A percentile compares a stretch with the other conserved stretches of the same genome.
Conservation (phyloP, 495 filamentous ascomycete species). For the Talaromyces proteolyticus region DNA sequence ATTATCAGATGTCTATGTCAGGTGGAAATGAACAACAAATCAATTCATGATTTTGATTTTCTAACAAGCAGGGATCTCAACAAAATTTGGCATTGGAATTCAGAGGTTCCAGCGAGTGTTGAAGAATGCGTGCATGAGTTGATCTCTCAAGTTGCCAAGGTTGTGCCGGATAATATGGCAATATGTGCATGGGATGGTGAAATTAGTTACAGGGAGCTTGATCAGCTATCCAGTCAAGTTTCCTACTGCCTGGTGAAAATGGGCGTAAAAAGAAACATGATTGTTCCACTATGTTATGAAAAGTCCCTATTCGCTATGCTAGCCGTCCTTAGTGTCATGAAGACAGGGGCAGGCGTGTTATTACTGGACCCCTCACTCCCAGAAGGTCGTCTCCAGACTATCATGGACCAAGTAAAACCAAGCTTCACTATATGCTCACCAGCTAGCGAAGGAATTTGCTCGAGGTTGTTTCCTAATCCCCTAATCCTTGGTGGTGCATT, state of each 20-base stretch:
- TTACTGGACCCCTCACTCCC: conserved; percentile 36
- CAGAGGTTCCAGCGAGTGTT: conserved; percentile 3
- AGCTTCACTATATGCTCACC: too few relatives aligned
- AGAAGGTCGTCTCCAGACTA: conserved; percentile 14
- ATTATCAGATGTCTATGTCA: neutral
- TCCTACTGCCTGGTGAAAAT: conserved; percentile 21
- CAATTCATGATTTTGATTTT: conserved; percentile 2
- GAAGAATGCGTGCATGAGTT: conserved; percentile 31
- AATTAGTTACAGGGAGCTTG: conserved; percentile 45
- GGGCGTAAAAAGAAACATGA: conserved; percentile 21
- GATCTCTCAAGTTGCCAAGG: conserved; percentile 20
- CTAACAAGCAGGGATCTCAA: conserved; percentile 8
- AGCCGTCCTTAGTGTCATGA: conserved; percentile 35
- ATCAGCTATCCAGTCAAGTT: conserved; percentile 20
- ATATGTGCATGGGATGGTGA: conserved; percentile 39
- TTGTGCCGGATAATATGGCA: conserved; percentile 21
- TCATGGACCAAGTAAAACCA: conserved; percentile 15
- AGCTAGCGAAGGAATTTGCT: too few relatives aligned
- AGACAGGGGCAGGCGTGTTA: conserved; percentile 35
- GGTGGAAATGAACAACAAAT: neutral
- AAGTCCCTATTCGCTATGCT: conserved; percentile 41
- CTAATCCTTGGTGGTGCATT: too few relatives aligned
- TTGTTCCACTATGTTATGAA: conserved; percentile 40
- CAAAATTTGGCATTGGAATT: conserved; percentile 15
- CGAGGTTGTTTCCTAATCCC: too few relatives aligned